Evolutionary conservation across 371 early-diverging fungal species (phyloP).

Genomic region (Rhizomucor pusillus): DNA sequence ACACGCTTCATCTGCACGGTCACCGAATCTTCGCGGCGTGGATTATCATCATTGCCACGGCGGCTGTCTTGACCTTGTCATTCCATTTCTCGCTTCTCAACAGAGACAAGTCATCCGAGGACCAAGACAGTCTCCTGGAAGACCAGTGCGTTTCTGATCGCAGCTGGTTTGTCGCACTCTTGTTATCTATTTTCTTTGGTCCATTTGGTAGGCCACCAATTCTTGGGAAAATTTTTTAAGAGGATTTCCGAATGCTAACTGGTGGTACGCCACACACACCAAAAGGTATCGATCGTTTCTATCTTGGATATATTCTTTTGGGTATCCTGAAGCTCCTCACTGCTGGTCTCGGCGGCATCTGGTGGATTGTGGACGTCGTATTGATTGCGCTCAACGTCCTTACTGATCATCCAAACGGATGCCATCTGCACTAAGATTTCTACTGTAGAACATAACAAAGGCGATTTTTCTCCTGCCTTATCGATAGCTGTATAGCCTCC

Average conservation of each 20-base stretch:
- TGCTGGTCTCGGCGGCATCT: conserved; percentile 49
- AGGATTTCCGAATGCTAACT: not conserved
- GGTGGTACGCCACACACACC: not conserved
- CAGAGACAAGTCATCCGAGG: conserved; percentile 11
- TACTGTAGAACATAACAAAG: not conserved
- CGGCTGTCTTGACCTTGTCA: conserved; percentile 34
- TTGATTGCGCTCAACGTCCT: conserved; percentile 47
- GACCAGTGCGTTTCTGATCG: conserved; percentile 45
- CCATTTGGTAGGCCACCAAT: conserved; percentile 35
- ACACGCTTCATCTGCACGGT: conserved; percentile 32
- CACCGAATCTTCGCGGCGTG: conserved; percentile 37
- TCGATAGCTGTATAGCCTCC: too few species aligned
- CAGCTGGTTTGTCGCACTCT: conserved; percentile 43
- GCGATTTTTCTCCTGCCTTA: too few species aligned
- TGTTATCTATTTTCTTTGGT: conserved; percentile 49
- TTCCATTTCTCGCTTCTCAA: conserved; percentile 28
- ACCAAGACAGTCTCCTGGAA: conserved; percentile 7
- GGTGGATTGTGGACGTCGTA: conserved; percentile 45
- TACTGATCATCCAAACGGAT: conserved; percentile 43
- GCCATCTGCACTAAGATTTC: conserved; percentile 26
- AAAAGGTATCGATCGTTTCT: conserved; percentile 60
- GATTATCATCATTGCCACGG: conserved; percentile 30
- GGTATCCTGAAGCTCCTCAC: conserved; percentile 45
- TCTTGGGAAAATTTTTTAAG: not conserved
- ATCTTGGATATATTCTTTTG: conserved; percentile 56